Percentiles rank a stretch among this genome's conserved stretches.
Evolutionary conservation across 2,329 filamentous ascomycete species (phyloP).

Genomic region (Claviceps maximensis): DNA sequence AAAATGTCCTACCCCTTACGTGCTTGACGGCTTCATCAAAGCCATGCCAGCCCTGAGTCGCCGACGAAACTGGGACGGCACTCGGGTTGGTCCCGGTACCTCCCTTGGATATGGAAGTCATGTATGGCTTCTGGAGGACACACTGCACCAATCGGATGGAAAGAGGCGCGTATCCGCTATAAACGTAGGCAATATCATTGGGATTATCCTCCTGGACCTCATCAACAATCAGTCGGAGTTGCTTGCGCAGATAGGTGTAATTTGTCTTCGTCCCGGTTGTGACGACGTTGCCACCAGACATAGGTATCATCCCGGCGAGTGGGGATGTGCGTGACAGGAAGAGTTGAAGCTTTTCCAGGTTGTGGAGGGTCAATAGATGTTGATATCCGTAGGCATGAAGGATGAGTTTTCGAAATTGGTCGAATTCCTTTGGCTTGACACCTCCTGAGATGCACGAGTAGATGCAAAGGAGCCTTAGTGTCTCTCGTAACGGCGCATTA

Average conservation of each 20-base stretch:
- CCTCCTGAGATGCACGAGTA: constrained; percentile 86
- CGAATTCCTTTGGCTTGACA: constrained; percentile 76
- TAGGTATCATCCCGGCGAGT: constrained; percentile 68
- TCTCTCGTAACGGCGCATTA: constrained; percentile 64
- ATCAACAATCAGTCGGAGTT: constrained; percentile 79
- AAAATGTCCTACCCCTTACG: constrained; percentile 77
- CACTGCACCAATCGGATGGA: constrained; percentile 86
- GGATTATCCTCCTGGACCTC: constrained; percentile 93
- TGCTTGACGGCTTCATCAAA: constrained; percentile 90
- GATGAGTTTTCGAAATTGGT: constrained; percentile 76
- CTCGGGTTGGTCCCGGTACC: constrained; percentile 26
- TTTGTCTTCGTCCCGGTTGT: constrained; percentile 64
- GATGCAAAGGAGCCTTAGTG: constrained; percentile 76
- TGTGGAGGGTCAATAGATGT: constrained; percentile 78
- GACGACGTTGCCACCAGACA: constrained; percentile 39
- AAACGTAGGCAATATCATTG: constrained; percentile 93
- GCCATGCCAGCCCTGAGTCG: constrained; percentile 74
- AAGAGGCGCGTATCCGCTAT: constrained; percentile 90
- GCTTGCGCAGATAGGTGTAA: constrained; percentile 77
- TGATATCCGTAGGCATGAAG: constrained; percentile 91
- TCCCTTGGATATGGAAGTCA: constrained; percentile 58
- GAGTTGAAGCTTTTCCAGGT: constrained; percentile 79
- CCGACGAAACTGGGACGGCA: constrained; percentile 30
- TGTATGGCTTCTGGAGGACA: constrained; percentile 77
- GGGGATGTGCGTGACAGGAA: constrained; percentile 67